These are phyloP conservation scores for Byssothecium circinans DNA, from an alignment of 2,329 filamentous ascomycete species.

Conservation along the genomic window DNA sequence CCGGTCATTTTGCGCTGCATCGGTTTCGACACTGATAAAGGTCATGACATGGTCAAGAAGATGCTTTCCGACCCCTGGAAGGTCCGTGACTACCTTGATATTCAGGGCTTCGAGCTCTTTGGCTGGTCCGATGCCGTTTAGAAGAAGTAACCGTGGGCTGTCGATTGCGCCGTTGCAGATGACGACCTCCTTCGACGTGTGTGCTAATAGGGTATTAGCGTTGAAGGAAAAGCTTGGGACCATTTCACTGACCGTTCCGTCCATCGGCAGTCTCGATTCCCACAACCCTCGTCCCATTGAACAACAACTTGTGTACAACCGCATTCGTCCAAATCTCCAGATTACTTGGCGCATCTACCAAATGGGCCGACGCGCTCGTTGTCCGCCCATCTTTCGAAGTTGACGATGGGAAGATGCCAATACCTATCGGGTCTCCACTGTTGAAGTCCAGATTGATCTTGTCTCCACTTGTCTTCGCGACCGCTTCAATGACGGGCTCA, in stretches of 20 bases:
- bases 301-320: constrained; percentile 44
- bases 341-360: constrained; percentile 51
- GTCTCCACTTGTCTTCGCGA: constrained; percentile 55
- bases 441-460: constrained; percentile 59
- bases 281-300: constrained; percentile 30
- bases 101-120: constrained; percentile 46
- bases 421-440: constrained; percentile 35
- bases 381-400: constrained; percentile 35
- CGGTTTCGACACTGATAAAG: constrained; percentile 50
- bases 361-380: constrained; percentile 39
- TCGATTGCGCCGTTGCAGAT: constrained; percentile 38
- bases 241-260: constrained; percentile 38
- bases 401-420: constrained; percentile 42
- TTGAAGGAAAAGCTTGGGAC: neutral
- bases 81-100: constrained; percentile 46
- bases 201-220: constrained; percentile 12
- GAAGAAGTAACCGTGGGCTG: constrained; percentile 47
- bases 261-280: constrained; percentile 34
- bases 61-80: constrained; percentile 49
- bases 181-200: constrained; percentile 38
- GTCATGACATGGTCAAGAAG: constrained; percentile 51
- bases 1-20: constrained; percentile 41
- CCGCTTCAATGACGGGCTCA: constrained; percentile 56
- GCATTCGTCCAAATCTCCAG: constrained; percentile 55
- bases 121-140: constrained; percentile 53